A percentile compares a stretch with the other conserved stretches of the same genome.
These are phyloP conservation scores for Linderina pennispora DNA, from an alignment of 192 early-diverging fungal species.

Conservation along the genomic window DNA sequence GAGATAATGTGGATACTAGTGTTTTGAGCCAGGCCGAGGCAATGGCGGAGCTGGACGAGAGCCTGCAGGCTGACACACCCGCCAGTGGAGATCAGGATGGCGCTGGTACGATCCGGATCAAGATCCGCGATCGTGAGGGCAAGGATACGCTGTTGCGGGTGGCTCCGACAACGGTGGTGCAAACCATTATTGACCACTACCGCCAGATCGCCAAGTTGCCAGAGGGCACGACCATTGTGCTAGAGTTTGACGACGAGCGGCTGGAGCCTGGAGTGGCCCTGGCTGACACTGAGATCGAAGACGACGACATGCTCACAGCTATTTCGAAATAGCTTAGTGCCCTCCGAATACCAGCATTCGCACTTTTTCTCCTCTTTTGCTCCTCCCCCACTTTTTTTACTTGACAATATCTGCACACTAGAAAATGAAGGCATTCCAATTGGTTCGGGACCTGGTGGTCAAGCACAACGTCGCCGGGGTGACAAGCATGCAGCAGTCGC, in stretches of 20 bases:
- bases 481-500: constrained; percentile 9
- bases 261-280: constrained; percentile 40
- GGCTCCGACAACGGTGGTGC: constrained; percentile 26
- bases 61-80: too few species aligned
- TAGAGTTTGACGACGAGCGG: constrained; percentile 54
- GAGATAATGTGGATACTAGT: too few species aligned
- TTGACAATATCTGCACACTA: not conserved
- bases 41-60: too few species aligned
- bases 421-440: not conserved
- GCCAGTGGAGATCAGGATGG: constrained; percentile 9
- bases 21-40: too few species aligned
- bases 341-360: not conserved
- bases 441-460: constrained; percentile 2
- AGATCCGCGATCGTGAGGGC: constrained; percentile 23
- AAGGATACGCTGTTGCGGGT: constrained; percentile 33
- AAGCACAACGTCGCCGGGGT: constrained; percentile 26
- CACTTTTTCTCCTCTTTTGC: not conserved
- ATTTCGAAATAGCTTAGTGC: constrained; percentile 15
- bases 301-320: constrained; percentile 55
- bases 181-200: constrained; percentile 48
- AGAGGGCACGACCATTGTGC: constrained; percentile 4
- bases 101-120: constrained; percentile 18
- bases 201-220: constrained; percentile 24
- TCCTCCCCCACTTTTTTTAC: not conserved
- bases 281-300: constrained; percentile 52